Percentiles rank a stretch among this genome's conserved stretches.
phyloP scores from a whole-genome alignment of 345 rosid genomes.

The Linum tenue region DNA sequence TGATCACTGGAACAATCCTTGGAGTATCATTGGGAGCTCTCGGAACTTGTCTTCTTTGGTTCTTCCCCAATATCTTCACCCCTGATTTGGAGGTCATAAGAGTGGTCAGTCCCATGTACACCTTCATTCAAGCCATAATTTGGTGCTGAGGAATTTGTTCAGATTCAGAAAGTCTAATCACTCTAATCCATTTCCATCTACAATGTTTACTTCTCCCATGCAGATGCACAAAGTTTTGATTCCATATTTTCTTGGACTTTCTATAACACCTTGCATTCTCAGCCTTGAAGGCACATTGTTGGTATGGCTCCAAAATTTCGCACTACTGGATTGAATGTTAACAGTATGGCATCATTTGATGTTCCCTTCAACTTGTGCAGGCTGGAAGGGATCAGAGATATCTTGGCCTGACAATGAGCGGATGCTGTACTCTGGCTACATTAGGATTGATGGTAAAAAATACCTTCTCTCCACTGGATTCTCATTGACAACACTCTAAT shows the following conservation, averaged over 20 bases:
- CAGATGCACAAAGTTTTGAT: conserved; percentile 85
- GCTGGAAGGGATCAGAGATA: conserved; percentile 80
- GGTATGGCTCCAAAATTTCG: conserved; percentile 30
- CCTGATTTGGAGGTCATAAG: conserved; percentile 44
- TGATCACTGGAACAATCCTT: conserved; percentile 50
- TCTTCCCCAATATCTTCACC: conserved; percentile 65
- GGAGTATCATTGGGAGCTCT: conserved; percentile 49
- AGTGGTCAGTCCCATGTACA: conserved; percentile 37
- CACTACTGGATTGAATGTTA: too few species aligned
- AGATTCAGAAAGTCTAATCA: neutral
- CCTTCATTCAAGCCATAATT: neutral
- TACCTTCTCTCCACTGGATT: neutral
- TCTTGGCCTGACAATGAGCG: conserved; percentile 55
- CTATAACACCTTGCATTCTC: conserved; percentile 56
- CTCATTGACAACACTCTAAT: neutral
- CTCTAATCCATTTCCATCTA: conserved; percentile 2
- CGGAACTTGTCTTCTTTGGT: conserved; percentile 61
- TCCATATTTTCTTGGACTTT: conserved; percentile 58
- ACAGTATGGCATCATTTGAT: too few species aligned
- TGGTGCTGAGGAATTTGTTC: neutral
- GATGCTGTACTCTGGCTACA: conserved; percentile 52
- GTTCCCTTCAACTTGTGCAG: conserved; percentile 23
- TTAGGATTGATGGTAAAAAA: conserved; percentile 45
- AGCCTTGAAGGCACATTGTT: conserved; percentile 81
- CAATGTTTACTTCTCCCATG: conserved; percentile 4